Evolutionary conservation across 2,329 filamentous ascomycete genomes (phyloP).

Genomic region (Chalaropsis thielavioides): DNA sequence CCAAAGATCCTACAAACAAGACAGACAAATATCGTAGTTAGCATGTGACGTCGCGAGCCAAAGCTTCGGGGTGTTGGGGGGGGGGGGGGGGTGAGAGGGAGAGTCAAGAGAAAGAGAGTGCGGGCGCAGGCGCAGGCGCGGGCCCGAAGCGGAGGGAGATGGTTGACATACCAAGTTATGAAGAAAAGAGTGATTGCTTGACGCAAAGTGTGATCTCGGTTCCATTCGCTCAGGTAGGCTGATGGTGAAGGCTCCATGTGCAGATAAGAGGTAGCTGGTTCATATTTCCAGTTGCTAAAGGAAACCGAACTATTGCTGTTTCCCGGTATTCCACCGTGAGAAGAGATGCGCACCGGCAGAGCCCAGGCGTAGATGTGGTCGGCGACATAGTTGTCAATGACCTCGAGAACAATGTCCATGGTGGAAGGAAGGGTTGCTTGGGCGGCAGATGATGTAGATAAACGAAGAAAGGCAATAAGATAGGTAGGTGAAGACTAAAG

Average conservation of each 20-base stretch:
- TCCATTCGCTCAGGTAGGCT: conserved; percentile 65
- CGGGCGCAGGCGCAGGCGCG: not conserved
- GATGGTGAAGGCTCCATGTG: conserved; percentile 55
- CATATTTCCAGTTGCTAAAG: conserved; percentile 52
- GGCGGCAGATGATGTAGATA: not conserved
- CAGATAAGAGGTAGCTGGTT: conserved; percentile 58
- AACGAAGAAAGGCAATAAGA: not conserved
- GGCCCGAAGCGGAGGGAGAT: not conserved
- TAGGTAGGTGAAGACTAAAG: not conserved
- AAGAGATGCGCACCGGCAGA: conserved; percentile 39
- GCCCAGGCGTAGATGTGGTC: conserved; percentile 64
- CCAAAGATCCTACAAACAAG: conserved; percentile 58
- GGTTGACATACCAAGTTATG: conserved; percentile 62
- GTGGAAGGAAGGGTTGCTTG: conserved; percentile 22
- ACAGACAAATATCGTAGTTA: not conserved
- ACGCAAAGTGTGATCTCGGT: conserved; percentile 61
- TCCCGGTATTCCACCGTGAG: not conserved
- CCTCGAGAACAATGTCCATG: conserved; percentile 88
- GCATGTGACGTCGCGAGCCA: conserved; percentile 3
- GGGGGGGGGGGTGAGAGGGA: not conserved
- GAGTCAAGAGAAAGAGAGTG: too few species aligned
- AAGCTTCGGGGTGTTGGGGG: not conserved
- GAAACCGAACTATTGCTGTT: conserved; percentile 40
- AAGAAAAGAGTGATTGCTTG: conserved; percentile 64
- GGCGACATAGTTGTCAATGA: conserved; percentile 66